Conservation (phyloP, 768 basidiomycete species). For the Leccinum imitatum region DNA sequence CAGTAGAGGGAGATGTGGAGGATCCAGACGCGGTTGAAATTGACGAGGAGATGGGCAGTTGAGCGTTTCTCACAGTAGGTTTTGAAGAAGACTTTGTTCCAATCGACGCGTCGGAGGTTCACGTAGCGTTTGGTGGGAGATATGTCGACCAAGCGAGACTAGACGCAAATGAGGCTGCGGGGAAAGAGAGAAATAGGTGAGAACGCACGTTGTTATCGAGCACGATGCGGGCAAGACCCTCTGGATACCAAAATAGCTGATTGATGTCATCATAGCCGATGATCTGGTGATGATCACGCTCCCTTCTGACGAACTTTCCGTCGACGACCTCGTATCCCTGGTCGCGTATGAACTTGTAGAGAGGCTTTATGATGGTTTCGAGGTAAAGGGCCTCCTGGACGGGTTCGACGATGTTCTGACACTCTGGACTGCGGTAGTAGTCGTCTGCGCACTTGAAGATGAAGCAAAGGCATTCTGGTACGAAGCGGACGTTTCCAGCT, state of each 20-base stretch:
- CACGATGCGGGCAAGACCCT: constrained; percentile 91
- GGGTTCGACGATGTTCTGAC: constrained; percentile 90
- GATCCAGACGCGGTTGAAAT: constrained; percentile 99
- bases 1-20: constrained; percentile 91
- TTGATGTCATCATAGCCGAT: constrained; percentile 99
- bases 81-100: constrained; percentile 97
- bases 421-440: constrained; percentile 97
- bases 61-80: constrained; percentile 98
- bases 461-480: constrained; percentile 96
- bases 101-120: constrained; percentile 89
- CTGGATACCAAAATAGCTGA: constrained; percentile 99
- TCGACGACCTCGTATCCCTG: constrained; percentile 96
- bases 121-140: constrained; percentile 91
- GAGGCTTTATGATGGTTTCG: constrained; percentile 85
- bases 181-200: not conserved
- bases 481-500: constrained; percentile 95
- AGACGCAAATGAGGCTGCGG: constrained; percentile 11
- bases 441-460: constrained; percentile 99
- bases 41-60: constrained; percentile 88
- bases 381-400: constrained; percentile 95
- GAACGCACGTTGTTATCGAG: constrained; percentile 76
- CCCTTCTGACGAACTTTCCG: constrained; percentile 90
- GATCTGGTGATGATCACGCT: constrained; percentile 92
- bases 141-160: constrained; percentile 91
- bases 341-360: constrained; percentile 95